phyloP scores from a whole-genome alignment of 768 basidiomycete genomes.

The Calvatia gigantea region DNA sequence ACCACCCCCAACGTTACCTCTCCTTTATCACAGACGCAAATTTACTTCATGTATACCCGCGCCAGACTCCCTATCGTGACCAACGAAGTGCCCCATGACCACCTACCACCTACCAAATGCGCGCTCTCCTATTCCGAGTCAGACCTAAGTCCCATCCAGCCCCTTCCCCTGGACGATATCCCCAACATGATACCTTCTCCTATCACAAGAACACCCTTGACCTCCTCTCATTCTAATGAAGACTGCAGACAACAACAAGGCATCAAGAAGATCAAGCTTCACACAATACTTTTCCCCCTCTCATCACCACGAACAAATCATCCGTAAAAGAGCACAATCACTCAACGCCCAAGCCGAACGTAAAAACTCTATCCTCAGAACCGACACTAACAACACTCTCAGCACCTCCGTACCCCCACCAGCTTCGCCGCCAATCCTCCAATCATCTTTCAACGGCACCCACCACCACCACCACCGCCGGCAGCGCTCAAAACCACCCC shows the following conservation, averaged over 20 bases:
- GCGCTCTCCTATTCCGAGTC: neutral
- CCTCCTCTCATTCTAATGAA: neutral
- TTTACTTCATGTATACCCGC: conserved; percentile 7
- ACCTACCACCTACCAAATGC: neutral
- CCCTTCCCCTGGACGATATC: neutral
- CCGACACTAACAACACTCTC: neutral
- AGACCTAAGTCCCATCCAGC: neutral
- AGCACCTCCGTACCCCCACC: conserved; percentile 8
- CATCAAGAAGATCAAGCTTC: neutral
- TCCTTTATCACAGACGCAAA: conserved; percentile 7
- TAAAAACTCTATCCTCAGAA: conserved; percentile 3
- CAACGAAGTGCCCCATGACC: neutral
- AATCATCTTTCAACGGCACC: neutral
- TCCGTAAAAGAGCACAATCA: conserved; percentile 1
- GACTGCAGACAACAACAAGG: neutral
- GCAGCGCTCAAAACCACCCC: neutral
- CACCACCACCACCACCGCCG: too few relatives aligned
- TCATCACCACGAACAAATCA: neutral
- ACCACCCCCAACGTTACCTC: neutral
- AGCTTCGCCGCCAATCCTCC: neutral
- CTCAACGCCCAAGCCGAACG: conserved; percentile 1
- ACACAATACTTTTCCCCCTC: neutral
- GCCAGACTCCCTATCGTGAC: neutral
- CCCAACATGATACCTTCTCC: neutral
- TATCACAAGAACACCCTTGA: neutral